A percentile compares a stretch with the other conserved stretches of the same genome.
phyloP scores from a whole-genome alignment of 345 rosid species.

The Brassica cretica region DNA sequence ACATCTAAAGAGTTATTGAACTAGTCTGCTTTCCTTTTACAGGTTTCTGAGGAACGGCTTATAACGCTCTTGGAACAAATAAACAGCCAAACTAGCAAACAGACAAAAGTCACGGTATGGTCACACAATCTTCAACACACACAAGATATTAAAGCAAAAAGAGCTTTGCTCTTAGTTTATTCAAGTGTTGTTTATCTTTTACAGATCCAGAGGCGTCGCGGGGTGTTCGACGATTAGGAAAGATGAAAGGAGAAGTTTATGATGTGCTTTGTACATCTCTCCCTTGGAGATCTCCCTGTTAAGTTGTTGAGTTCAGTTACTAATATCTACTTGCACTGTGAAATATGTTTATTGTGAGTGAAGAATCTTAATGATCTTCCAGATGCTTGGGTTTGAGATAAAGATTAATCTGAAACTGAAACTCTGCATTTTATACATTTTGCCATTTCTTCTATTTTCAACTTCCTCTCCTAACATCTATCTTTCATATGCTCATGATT shows the following conservation, averaged over 20 bases:
- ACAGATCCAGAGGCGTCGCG: conserved; percentile 96
- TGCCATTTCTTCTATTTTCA: not conserved
- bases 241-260: conserved; percentile 20
- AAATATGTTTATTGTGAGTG: conserved; percentile 26
- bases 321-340: conserved; percentile 6
- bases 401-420: conserved; percentile 21
- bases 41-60: conserved; percentile 95
- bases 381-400: conserved; percentile 13
- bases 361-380: conserved; percentile 26
- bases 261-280: conserved; percentile 2
- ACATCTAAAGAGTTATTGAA: conserved; percentile 8
- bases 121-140: conserved; percentile 11
- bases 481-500: not conserved
- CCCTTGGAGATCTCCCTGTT: conserved; percentile 9
- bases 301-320: conserved; percentile 13
- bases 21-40: not conserved
- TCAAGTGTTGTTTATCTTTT: conserved; percentile 1
- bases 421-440: not conserved
- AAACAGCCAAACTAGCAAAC: conserved; percentile 84
- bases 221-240: conserved; percentile 79
- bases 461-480: not conserved
- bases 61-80: conserved; percentile 88
- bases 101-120: conserved; percentile 89
- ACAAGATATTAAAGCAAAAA: not conserved
- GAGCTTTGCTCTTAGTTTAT: not conserved